Percentiles rank a stretch among this genome's conserved stretches.
phyloP scores from a whole-genome alignment of 495 filamentous ascomycete species.

The Penicillium odoratum region DNA sequence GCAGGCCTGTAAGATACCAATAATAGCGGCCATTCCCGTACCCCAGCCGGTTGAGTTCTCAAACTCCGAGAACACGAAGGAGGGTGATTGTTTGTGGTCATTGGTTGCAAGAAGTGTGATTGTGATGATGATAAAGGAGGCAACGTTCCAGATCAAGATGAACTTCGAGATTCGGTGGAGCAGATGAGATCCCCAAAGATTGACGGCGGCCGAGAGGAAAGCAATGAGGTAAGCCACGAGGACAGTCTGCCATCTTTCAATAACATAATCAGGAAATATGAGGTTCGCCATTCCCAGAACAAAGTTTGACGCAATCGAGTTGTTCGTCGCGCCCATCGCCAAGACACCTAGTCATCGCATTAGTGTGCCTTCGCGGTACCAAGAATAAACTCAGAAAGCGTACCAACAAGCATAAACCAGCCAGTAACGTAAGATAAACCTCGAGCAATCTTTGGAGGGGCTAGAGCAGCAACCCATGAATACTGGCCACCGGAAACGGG shows the following conservation, averaged over 20 bases:
- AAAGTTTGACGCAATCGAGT: conserved; percentile 57
- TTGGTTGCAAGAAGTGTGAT: conserved; percentile 52
- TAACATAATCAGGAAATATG: conserved; percentile 50
- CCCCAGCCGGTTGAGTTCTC: conserved; percentile 57
- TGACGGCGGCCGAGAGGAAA: conserved; percentile 42
- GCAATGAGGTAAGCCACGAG: conserved; percentile 53
- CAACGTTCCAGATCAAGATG: conserved; percentile 56
- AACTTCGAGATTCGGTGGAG: conserved; percentile 53
- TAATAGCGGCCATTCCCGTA: conserved; percentile 49
- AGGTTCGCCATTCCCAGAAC: conserved; percentile 56
- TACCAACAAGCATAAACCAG: conserved; percentile 55
- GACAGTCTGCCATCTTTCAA: conserved; percentile 59
- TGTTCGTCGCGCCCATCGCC: conserved; percentile 59
- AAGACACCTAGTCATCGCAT: conserved; percentile 41
- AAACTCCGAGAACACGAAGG: conserved; percentile 58
- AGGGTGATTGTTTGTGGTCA: conserved; percentile 54
- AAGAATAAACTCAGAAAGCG: not conserved
- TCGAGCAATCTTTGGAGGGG: conserved; percentile 50
- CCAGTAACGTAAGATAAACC: conserved; percentile 51
- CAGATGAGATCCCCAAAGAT: conserved; percentile 51
- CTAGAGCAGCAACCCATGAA: conserved; percentile 57
- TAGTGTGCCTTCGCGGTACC: not conserved
- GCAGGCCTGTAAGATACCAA: conserved; percentile 56
- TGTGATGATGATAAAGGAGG: conserved; percentile 51
- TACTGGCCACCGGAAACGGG: conserved; percentile 58